phyloP scores from a whole-genome alignment of 352 stramenopile species.

The Globisporangium cystogenes region DNA sequence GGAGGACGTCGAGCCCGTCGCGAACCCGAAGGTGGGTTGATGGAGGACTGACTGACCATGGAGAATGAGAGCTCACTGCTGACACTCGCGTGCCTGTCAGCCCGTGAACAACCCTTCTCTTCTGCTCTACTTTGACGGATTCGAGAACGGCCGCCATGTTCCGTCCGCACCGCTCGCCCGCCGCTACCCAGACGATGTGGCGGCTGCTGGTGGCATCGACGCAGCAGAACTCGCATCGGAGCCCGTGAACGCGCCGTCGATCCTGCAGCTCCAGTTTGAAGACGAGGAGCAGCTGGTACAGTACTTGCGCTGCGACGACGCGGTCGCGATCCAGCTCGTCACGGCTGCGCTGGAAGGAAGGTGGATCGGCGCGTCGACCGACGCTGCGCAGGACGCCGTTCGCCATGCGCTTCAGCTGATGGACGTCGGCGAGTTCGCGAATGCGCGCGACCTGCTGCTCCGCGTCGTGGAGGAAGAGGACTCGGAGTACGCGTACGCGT shows the following conservation, averaged over 20 bases:
- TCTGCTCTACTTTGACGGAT: conserved; percentile 78
- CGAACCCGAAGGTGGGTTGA: conserved; percentile 31
- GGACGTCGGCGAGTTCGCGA: conserved; percentile 28
- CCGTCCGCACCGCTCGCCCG: conserved; percentile 52
- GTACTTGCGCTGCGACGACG: conserved; percentile 65
- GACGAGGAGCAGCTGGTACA: conserved; percentile 57
- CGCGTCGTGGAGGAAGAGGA: conserved; percentile 35
- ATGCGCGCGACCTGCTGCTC: conserved; percentile 39
- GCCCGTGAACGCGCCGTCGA: conserved; percentile 36
- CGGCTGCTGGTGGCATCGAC: not conserved
- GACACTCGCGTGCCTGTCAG: conserved; percentile 13
- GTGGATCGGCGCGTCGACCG: conserved; percentile 58
- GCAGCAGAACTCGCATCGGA: conserved; percentile 6
- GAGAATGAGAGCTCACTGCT: not conserved
- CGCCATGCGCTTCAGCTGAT: conserved; percentile 37
- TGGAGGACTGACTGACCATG: not conserved
- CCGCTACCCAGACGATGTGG: conserved; percentile 52
- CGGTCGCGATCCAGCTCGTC: conserved; percentile 64
- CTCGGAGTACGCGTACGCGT: conserved; percentile 58
- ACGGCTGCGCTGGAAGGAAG: conserved; percentile 64
- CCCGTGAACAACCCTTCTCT: conserved; percentile 53
- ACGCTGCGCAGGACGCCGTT: conserved; percentile 30
- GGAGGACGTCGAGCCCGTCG: conserved; percentile 36
- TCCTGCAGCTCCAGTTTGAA: conserved; percentile 64
- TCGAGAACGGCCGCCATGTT: conserved; percentile 49